phyloP scores from a whole-genome alignment of 495 filamentous ascomycete genomes.

The Podospora australis region DNA sequence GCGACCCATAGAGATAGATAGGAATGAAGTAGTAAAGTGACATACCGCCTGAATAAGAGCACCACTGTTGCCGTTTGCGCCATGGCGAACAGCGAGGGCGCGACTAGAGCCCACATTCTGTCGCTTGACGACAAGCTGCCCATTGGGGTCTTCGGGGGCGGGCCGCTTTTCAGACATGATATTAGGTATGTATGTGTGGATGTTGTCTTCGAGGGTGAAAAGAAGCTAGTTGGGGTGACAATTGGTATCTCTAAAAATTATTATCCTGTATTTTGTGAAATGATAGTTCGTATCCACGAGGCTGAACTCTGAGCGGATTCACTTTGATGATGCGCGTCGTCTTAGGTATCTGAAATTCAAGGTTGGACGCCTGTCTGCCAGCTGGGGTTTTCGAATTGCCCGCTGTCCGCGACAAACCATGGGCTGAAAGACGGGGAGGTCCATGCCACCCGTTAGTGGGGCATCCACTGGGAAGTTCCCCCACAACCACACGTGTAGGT shows the following conservation, averaged over 20 bases:
- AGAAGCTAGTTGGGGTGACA: neutral
- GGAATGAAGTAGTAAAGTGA: too few relatives aligned
- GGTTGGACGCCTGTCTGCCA: neutral
- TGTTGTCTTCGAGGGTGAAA: neutral
- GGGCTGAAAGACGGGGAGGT: neutral
- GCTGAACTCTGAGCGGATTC: too few relatives aligned
- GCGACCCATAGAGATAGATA: slow-evolving; percentile 5
- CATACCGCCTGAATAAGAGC: slow-evolving; percentile 81
- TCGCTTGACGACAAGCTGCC: slow-evolving; percentile 82
- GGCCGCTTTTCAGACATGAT: slow-evolving; percentile 90
- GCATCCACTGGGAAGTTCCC: neutral
- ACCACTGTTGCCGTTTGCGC: slow-evolving; percentile 57
- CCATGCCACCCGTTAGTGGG: neutral
- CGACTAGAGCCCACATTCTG: slow-evolving; percentile 69
- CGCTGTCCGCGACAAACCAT: slow-evolving; percentile 15
- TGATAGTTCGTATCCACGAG: too few relatives aligned
- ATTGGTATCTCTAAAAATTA: slow-evolving; percentile 1
- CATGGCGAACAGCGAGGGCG: slow-evolving; percentile 55
- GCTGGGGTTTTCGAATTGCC: slow-evolving; percentile 25
- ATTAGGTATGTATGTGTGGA: neutral
- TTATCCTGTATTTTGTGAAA: too few relatives aligned
- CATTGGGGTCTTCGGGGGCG: slow-evolving; percentile 69
- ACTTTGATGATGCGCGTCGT: slow-evolving; percentile 9
- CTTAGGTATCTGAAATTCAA: slow-evolving; percentile 6
- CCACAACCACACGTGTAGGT: neutral